Base-by-base conservation (phyloP, 2,329 filamentous ascomycete genomes). In the Chaetomium olivaceum region DNA sequence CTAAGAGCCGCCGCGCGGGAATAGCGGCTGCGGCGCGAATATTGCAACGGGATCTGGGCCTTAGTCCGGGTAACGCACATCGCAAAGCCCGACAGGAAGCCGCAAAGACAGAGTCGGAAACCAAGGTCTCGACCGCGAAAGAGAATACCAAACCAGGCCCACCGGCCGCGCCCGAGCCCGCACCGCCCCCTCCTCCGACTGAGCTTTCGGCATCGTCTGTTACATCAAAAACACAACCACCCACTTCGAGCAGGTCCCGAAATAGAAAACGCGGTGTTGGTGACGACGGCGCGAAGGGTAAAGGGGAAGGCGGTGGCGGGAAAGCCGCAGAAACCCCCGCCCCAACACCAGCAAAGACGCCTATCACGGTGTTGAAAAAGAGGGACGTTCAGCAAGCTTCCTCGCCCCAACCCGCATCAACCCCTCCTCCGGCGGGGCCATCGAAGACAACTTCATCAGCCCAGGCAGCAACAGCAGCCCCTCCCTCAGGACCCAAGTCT, bases 1-100 rank as follows among this genome's bases (percentile, higher is more conserved):
- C 82, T 2, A 89, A 87, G 76, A 86, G 81, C 64, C 84, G 85
- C 31, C 81, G 85, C 51, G 83, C 83, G 6, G 85, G 83, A n/a
- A 88, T 89, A 61, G 82, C 86, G 33, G 85, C 86, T 9, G 87
- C 88, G 12, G 87, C 87, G 12, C 83, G 87, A 19, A 86, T 90
- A 61, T 72, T 91, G 21, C 87, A 89, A 74, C 84, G 88, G 39
- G 88, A 91, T 68, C 80, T 90, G 21, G 87, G 87, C 23, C 80
- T 90, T 0, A 88, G 85, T 65, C 85, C 86, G 12, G 86, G 86
- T 46, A 86, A 84, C 71, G 85, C 87, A 16, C 85, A 88, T 74
- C 81, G 87, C 65, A 83, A 84, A 73, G 85, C 85, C 19, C 83
- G 86, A 8, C 83, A 85, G 66, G 83, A 87, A 70, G 83, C 83